A percentile compares a stretch with the other conserved stretches of the same genome.
Conservation (phyloP, 805 yeast species). For the Metschnikowia anglica region DNA sequence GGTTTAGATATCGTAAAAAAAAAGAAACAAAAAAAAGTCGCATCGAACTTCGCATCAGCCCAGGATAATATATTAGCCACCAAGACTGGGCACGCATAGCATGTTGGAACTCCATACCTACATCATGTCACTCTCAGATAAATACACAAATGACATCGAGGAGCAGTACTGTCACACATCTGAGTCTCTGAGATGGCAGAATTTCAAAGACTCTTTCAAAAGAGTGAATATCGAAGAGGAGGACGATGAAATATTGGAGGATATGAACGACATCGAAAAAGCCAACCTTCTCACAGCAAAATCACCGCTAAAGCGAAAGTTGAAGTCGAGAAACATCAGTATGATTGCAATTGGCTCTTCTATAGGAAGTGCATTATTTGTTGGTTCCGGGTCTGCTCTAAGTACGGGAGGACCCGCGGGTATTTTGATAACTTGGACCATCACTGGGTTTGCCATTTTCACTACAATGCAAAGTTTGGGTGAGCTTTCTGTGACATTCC, state of each 20-base stretch:
- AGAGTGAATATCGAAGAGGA: slow-evolving; percentile 30
- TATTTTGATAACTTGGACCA: slow-evolving; percentile 60
- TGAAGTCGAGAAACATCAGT: slow-evolving; percentile 53
- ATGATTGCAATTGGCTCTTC: slow-evolving; percentile 85
- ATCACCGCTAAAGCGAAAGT: slow-evolving; percentile 47
- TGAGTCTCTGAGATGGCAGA: slow-evolving; percentile 36
- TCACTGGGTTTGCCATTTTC: slow-evolving; percentile 68
- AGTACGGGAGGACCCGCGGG: slow-evolving; percentile 67
- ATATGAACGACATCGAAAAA: slow-evolving; percentile 37
- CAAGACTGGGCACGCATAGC: not conserved
- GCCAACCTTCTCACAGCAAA: slow-evolving; percentile 42
- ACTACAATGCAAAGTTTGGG: slow-evolving; percentile 29
- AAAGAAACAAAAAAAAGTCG: slow-evolving; percentile 2
- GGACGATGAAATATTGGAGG: slow-evolving; percentile 25
- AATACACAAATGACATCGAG: slow-evolving; percentile 7
- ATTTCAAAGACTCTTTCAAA: slow-evolving; percentile 51
- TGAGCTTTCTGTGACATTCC: slow-evolving; percentile 20
- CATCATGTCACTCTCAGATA: slow-evolving; percentile 6
- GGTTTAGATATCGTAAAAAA: not conserved
- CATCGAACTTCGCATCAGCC: slow-evolving; percentile 9
- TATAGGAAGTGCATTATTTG: slow-evolving; percentile 73
- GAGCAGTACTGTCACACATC: slow-evolving; percentile 13
- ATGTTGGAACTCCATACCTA: not conserved
- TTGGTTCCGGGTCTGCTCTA: slow-evolving; percentile 74
- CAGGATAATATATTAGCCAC: not conserved